phyloP scores from a whole-genome alignment of 306 rosid species.

The Acacia melanoxylon region DNA sequence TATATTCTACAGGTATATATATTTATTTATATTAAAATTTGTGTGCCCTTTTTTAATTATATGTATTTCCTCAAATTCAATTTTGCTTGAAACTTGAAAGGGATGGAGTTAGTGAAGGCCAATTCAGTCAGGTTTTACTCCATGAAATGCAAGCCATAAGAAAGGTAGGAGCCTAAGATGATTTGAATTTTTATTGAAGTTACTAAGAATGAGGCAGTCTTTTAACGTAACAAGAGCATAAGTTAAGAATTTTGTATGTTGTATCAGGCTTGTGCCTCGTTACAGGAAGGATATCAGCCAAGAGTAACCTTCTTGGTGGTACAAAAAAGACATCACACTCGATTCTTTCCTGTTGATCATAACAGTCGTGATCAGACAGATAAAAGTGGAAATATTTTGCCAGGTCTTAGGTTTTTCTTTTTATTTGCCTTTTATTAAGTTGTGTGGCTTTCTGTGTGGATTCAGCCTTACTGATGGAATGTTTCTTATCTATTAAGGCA shows the following conservation, averaged over 20 bases:
- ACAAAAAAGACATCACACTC: slow-evolving; percentile 64
- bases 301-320: slow-evolving; percentile 62
- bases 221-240: not conserved
- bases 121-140: slow-evolving; percentile 73
- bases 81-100: slow-evolving; percentile 46
- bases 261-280: slow-evolving; percentile 57
- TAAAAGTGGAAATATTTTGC: slow-evolving; percentile 71
- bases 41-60: not conserved
- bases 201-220: not conserved
- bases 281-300: slow-evolving; percentile 47
- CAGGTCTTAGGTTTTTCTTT: slow-evolving; percentile 43
- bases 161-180: slow-evolving; percentile 43
- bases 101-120: slow-evolving; percentile 91
- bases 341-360: slow-evolving; percentile 45
- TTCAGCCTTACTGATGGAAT: not conserved
- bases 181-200: not conserved
- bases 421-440: not conserved
- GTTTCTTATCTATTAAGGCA: slow-evolving; percentile 42
- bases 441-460: not conserved
- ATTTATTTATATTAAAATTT: not conserved
- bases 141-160: slow-evolving; percentile 83
- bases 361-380: slow-evolving; percentile 33
- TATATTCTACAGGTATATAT: slow-evolving; percentile 68
- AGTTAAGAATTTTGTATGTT: not conserved
- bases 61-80: not conserved